phyloP scores from a whole-genome alignment of 139 green algal genomes.

The Micractinium sp. region DNA sequence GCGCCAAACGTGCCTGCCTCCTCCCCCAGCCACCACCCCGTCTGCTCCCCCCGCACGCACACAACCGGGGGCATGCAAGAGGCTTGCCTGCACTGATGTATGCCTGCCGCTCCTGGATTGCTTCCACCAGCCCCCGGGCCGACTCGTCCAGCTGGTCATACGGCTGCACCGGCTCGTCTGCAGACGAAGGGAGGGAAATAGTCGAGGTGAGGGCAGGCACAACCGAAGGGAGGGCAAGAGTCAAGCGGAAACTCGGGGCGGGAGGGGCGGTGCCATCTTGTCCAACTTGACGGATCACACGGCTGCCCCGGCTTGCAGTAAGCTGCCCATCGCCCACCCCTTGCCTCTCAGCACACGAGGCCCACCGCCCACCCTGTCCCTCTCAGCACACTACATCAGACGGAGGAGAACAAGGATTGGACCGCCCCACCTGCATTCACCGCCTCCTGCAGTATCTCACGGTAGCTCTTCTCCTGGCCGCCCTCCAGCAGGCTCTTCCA shows the following conservation, averaged over 20 bases:
- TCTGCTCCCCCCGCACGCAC: neutral
- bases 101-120: constrained; percentile 65
- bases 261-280: too few species aligned
- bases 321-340: too few species aligned
- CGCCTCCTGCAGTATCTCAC: constrained; percentile 74
- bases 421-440: constrained; percentile 65
- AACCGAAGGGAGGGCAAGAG: neutral
- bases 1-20: too few species aligned
- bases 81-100: constrained; percentile 26
- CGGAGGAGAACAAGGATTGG: neutral
- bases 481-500: constrained; percentile 77
- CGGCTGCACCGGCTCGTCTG: constrained; percentile 54
- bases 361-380: neutral
- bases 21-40: constrained; percentile 1
- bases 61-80: neutral
- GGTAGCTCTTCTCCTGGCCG: constrained; percentile 66
- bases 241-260: too few species aligned
- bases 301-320: too few species aligned
- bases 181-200: neutral
- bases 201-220: neutral
- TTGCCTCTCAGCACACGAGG: too few species aligned
- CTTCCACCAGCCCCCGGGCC: constrained; percentile 56
- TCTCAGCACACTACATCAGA: neutral
- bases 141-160: constrained; percentile 39
- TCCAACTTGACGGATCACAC: too few species aligned